A percentile compares a stretch with the other conserved stretches of the same genome.
phyloP scores from a whole-genome alignment of 2,329 filamentous ascomycete genomes.

The Coleophoma cylindrospora region DNA sequence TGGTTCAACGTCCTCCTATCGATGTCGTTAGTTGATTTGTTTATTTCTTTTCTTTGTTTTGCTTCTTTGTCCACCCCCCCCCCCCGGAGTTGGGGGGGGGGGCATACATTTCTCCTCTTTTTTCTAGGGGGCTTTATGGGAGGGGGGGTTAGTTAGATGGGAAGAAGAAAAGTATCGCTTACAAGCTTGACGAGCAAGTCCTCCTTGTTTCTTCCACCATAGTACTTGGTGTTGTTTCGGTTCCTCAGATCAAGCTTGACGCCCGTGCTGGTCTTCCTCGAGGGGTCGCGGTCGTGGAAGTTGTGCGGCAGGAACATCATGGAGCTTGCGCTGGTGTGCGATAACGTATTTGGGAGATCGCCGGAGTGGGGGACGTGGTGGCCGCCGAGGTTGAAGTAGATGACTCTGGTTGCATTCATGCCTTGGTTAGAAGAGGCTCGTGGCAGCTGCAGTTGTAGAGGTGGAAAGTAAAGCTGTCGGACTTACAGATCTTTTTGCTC shows the following conservation, averaged over 20 bases:
- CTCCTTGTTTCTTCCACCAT: slow-evolving; percentile 1
- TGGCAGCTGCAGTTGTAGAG: not conserved
- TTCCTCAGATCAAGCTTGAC: slow-evolving; percentile 1
- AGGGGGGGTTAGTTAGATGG: too few relatives aligned
- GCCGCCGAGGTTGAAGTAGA: slow-evolving; percentile 52
- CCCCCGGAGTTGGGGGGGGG: too few relatives aligned
- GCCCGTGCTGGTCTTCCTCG: not conserved
- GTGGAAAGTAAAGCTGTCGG: too few relatives aligned
- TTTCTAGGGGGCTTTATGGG: too few relatives aligned
- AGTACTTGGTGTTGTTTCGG: slow-evolving; percentile 1
- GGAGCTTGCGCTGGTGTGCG: slow-evolving; percentile 2
- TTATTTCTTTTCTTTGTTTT: too few relatives aligned
- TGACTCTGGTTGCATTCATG: slow-evolving; percentile 24
- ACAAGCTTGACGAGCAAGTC: not conserved
- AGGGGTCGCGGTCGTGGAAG: slow-evolving; percentile 2
- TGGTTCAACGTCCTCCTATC: too few relatives aligned
- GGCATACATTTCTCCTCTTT: too few relatives aligned
- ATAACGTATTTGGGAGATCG: slow-evolving; percentile 47
- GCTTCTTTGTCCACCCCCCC: too few relatives aligned
- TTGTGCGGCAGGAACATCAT: slow-evolving; percentile 4
- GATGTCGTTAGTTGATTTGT: too few relatives aligned
- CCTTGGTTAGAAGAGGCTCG: not conserved
- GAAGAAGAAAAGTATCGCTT: not conserved
- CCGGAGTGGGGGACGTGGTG: slow-evolving; percentile 50
- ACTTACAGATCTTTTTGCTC: slow-evolving; percentile 31